Conservation (phyloP, 345 rosid genomes). For the Eutrema yunnanense region DNA sequence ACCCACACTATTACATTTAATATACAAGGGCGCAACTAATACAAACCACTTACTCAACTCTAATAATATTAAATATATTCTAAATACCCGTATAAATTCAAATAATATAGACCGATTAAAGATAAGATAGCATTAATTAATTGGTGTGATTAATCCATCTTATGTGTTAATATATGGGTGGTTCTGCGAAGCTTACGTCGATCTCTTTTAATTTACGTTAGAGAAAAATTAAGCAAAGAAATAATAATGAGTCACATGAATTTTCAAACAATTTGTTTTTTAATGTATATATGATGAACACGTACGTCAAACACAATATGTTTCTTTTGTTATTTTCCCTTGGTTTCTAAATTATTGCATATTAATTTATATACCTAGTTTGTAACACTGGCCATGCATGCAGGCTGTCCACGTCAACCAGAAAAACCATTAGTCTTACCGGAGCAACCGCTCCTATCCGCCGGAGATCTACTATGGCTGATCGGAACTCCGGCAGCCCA, state of each 20-base stretch:
- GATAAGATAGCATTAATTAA: neutral
- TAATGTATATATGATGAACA: neutral
- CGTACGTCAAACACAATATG: neutral
- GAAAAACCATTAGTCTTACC: slow-evolving; percentile 27
- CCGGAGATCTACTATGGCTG: slow-evolving; percentile 76
- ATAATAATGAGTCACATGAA: neutral
- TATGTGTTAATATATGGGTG: neutral
- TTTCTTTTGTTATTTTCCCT: neutral
- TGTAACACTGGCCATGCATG: neutral
- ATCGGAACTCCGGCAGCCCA: slow-evolving; percentile 55
- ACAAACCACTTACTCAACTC: neutral
- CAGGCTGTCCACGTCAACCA: slow-evolving; percentile 47
- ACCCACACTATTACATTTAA: neutral
- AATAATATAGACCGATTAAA: too few relatives aligned
- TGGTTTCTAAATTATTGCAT: neutral
- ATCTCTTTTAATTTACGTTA: neutral
- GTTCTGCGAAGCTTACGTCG: neutral
- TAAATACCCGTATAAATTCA: too few relatives aligned
- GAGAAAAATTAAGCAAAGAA: neutral
- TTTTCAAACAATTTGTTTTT: neutral
- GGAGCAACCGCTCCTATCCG: slow-evolving; percentile 37
- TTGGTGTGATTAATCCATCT: neutral
- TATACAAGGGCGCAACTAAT: neutral
- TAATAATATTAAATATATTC: too few relatives aligned
- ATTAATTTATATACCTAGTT: neutral